Conservation (phyloP, 305 asterid species). For the Plantago rigida region DNA sequence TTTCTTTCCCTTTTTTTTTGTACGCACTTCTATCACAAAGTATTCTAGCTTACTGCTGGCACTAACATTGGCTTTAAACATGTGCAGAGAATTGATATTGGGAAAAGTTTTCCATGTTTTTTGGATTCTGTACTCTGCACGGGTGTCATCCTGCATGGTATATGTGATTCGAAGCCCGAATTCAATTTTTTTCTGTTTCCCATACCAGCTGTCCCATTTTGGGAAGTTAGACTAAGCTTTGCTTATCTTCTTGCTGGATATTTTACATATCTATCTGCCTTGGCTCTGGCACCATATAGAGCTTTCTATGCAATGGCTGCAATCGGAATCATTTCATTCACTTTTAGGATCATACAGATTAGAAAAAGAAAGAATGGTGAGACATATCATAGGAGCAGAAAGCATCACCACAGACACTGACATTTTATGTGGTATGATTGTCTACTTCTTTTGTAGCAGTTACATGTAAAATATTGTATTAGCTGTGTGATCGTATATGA, state of each 20-base stretch:
- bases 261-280: constrained; percentile 52
- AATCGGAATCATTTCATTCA: constrained; percentile 58
- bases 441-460: constrained; percentile 9
- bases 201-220: constrained; percentile 44
- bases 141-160: constrained; percentile 77
- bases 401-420: constrained; percentile 75
- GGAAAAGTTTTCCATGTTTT: constrained; percentile 61
- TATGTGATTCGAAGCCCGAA: constrained; percentile 70
- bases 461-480: constrained; percentile 23
- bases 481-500: constrained; percentile 6
- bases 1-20: constrained; percentile 5
- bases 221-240: constrained; percentile 66
- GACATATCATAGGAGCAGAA: constrained; percentile 45
- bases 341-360: constrained; percentile 60
- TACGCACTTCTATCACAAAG: background rate
- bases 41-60: constrained; percentile 9
- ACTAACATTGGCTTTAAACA: constrained; percentile 15
- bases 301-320: constrained; percentile 68
- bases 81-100: constrained; percentile 59
- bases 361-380: constrained; percentile 55
- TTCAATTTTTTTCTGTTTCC: constrained; percentile 63
- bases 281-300: constrained; percentile 70
- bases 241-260: constrained; percentile 74
- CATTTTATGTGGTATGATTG: background rate
- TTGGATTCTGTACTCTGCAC: constrained; percentile 65